A percentile compares a stretch with the other conserved stretches of the same genome.
Conservation (phyloP, 2,329 filamentous ascomycete genomes). For the Chalaropsis thielavioides region DNA sequence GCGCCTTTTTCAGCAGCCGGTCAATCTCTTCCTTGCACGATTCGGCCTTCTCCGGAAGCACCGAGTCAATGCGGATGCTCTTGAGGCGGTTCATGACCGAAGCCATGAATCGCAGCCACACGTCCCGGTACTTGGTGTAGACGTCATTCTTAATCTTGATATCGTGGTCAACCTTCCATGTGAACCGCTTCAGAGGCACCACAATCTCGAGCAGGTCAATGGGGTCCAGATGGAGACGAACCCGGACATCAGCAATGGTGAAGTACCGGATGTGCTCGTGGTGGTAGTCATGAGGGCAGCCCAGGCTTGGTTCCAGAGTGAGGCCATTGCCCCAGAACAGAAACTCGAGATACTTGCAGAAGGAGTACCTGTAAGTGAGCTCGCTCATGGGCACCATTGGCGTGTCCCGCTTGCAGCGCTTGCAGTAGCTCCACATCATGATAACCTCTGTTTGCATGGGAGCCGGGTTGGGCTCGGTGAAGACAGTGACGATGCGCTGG, state of each 20-base stretch:
- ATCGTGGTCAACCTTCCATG: constrained; percentile 96
- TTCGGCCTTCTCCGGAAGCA: constrained; percentile 74
- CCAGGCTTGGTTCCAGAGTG: constrained; percentile 52
- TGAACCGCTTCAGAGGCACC: constrained; percentile 76
- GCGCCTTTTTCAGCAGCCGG: constrained; percentile 57
- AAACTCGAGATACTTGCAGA: constrained; percentile 94
- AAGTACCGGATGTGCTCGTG: constrained; percentile 89
- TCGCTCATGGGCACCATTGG: constrained; percentile 83
- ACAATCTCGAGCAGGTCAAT: constrained; percentile 90
- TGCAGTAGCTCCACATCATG: constrained; percentile 96
- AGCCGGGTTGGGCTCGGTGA: constrained; percentile 51
- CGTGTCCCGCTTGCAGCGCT: constrained; percentile 79
- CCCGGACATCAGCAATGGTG: constrained; percentile 67
- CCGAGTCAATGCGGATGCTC: constrained; percentile 81
- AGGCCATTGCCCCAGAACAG: constrained; percentile 88
- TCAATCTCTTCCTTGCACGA: constrained; percentile 73
- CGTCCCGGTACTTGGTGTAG: constrained; percentile 64
- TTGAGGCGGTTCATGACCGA: constrained; percentile 74
- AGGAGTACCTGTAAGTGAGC: constrained; percentile 94
- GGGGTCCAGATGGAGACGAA: constrained; percentile 82
- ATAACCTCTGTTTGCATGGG: constrained; percentile 44
- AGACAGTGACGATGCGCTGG: constrained; percentile 80
- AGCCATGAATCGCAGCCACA: constrained; percentile 72
- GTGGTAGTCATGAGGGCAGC: constrained; percentile 81
- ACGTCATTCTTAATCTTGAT: constrained; percentile 85